Evolutionary conservation across 2,329 filamentous ascomycete species (phyloP).

Genomic region (Pseudogymnoascus sp.): DNA sequence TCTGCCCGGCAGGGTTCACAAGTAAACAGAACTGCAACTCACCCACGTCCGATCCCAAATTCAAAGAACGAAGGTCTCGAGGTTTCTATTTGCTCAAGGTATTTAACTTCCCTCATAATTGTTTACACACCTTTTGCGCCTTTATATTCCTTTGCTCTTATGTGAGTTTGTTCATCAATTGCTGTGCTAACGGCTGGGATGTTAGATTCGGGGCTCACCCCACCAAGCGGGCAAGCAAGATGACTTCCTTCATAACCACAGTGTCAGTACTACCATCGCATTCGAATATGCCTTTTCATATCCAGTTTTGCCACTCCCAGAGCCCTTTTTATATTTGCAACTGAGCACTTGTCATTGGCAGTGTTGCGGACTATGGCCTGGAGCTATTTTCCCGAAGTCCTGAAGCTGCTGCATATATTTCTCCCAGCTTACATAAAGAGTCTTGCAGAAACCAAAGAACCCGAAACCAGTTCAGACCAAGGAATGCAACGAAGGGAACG

Average conservation of each 20-base stretch:
- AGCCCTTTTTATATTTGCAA: background rate
- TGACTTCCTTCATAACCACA: constrained; percentile 76
- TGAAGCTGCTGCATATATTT: constrained; percentile 31
- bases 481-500: constrained; percentile 75
- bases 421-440: constrained; percentile 30
- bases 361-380: background rate
- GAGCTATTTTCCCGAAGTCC: constrained; percentile 32
- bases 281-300: constrained; percentile 20
- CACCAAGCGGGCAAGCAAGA: constrained; percentile 31
- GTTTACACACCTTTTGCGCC: background rate
- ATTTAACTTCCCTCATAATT: background rate
- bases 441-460: constrained; percentile 70
- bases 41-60: background rate
- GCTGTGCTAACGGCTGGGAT: constrained; percentile 26
- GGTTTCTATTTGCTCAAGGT: background rate
- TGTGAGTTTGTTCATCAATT: constrained; percentile 11
- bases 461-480: constrained; percentile 84
- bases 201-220: constrained; percentile 11
- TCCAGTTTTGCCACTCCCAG: background rate
- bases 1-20: background rate
- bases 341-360: background rate
- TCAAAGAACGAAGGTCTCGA: background rate
- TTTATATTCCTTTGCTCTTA: background rate
- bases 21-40: constrained; percentile 9
- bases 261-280: constrained; percentile 54